Evolutionary conservation across 108 stramenopile genomes (phyloP).

Genomic region (Bacterosira constricta): DNA sequence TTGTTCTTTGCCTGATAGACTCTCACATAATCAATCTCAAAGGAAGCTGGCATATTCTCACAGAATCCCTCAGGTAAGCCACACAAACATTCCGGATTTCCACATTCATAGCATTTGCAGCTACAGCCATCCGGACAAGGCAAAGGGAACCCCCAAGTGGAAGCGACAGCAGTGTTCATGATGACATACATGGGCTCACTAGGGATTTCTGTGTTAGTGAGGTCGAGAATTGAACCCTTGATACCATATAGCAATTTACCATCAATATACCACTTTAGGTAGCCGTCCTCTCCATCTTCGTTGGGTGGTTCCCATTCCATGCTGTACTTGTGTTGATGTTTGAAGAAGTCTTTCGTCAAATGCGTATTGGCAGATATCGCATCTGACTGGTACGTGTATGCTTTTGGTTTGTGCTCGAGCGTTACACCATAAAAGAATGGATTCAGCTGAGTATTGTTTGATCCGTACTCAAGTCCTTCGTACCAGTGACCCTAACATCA

Average conservation of each 20-base stretch:
- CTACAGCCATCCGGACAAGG: slow-evolving; percentile 82
- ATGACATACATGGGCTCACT: slow-evolving; percentile 90
- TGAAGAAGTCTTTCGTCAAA: slow-evolving; percentile 63
- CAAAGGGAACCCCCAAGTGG: slow-evolving; percentile 85
- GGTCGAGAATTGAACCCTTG: slow-evolving; percentile 53
- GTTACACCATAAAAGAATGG: slow-evolving; percentile 91
- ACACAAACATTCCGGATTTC: slow-evolving; percentile 85
- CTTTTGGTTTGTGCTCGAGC: slow-evolving; percentile 71
- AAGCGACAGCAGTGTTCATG: slow-evolving; percentile 87
- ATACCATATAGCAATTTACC: slow-evolving; percentile 71
- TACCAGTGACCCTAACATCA: slow-evolving; percentile 79
- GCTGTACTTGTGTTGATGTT: slow-evolving; percentile 72
- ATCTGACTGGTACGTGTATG: slow-evolving; percentile 85
- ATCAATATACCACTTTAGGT: slow-evolving; percentile 83
- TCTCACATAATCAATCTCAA: slow-evolving; percentile 89
- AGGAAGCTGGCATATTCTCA: slow-evolving; percentile 85
- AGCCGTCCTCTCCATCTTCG: slow-evolving; percentile 67
- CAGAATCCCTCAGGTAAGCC: slow-evolving; percentile 87
- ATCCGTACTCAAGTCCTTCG: slow-evolving; percentile 73
- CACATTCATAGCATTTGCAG: slow-evolving; percentile 85
- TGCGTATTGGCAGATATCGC: slow-evolving; percentile 84
- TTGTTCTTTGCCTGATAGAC: slow-evolving; percentile 86
- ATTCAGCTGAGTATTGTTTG: slow-evolving; percentile 76
- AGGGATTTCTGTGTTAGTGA: slow-evolving; percentile 83
- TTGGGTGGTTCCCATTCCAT: slow-evolving; percentile 89